Evolutionary conservation across 2,329 filamentous ascomycete species (phyloP).

Genomic region (Neurospora sp.): DNA sequence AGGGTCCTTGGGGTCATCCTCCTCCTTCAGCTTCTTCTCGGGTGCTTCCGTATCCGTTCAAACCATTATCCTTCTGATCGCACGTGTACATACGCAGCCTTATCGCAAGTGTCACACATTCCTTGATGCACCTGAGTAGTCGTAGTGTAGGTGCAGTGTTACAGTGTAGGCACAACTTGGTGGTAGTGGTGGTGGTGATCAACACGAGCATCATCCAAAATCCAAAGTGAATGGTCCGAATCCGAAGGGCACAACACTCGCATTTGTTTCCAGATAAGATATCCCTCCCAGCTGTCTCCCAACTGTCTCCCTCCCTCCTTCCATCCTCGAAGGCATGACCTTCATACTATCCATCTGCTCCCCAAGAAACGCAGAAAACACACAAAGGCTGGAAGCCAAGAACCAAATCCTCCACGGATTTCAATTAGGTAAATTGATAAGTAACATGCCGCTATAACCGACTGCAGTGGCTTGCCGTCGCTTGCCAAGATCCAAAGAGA

Average conservation of each 20-base stretch:
- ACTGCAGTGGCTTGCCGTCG: neutral
- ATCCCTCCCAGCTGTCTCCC: neutral
- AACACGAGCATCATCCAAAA: neutral
- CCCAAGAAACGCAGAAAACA: no score
- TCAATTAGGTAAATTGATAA: neutral
- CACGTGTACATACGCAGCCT: neutral
- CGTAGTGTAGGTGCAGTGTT: no score
- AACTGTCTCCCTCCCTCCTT: neutral
- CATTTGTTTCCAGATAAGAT: neutral
- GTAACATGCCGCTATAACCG: neutral
- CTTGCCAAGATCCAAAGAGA: neutral
- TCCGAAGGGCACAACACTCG: neutral
- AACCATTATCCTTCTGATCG: neutral
- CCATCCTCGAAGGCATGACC: neutral
- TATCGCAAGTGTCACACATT: neutral
- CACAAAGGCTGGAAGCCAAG: neutral
- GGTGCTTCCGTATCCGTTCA: neutral
- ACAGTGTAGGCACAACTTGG: neutral
- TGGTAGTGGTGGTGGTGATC: neutral
- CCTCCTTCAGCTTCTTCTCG: neutral
- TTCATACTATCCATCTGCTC: no score
- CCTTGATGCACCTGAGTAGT: neutral
- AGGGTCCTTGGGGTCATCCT: neutral
- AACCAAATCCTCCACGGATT: neutral
- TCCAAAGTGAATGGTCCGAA: neutral